phyloP scores from a whole-genome alignment of 192 early-diverging fungal genomes.

The Umbelopsis ramanniana region DNA sequence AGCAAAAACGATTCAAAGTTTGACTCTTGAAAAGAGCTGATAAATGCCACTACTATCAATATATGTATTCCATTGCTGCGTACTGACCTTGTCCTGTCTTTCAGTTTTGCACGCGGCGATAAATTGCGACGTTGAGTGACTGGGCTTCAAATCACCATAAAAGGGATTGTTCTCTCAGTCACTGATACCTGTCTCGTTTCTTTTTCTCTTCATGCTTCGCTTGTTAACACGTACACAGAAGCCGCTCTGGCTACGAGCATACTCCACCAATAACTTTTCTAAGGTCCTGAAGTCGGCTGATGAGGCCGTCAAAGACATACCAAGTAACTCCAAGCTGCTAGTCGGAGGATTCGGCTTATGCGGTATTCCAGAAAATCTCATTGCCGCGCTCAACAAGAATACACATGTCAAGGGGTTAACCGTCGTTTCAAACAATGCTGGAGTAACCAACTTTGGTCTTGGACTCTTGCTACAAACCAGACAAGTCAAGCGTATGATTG shows the following conservation, averaged over 20 bases:
- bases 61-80: no score
- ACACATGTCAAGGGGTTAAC: constrained; percentile 67
- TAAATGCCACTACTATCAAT: no score
- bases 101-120: no score
- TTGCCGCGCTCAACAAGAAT: constrained; percentile 65
- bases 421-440: constrained; percentile 81
- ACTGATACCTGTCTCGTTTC: background rate
- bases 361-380: constrained; percentile 81
- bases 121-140: no score
- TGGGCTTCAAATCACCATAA: no score
- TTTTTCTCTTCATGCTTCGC: constrained; percentile 4
- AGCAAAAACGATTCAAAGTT: no score
- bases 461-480: constrained; percentile 66
- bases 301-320: constrained; percentile 65
- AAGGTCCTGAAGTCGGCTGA: constrained; percentile 63
- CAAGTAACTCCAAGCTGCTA: constrained; percentile 61
- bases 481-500: constrained; percentile 84
- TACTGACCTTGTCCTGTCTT: no score
- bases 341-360: constrained; percentile 79
- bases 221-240: background rate
- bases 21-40: no score
- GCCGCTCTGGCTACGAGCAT: background rate
- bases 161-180: no score
- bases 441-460: constrained; percentile 72
- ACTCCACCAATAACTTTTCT: constrained; percentile 10